Evolutionary conservation across 2,329 filamentous ascomycete genomes (phyloP).

Genomic region (Dissoconium aciculare): DNA sequence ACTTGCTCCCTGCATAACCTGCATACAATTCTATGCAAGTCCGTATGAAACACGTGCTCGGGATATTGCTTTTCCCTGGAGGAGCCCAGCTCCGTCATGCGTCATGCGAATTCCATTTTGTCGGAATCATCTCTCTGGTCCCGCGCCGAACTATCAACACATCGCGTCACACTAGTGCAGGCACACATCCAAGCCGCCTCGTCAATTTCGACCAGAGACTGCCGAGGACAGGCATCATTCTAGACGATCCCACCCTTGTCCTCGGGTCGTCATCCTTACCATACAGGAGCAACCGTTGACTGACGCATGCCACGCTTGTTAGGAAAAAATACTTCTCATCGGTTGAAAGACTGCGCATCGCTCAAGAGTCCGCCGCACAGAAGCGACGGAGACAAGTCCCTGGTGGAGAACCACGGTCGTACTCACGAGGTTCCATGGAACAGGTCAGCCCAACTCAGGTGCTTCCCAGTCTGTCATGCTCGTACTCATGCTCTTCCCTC

Average conservation of each 20-base stretch:
- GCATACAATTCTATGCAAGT: constrained; percentile 6
- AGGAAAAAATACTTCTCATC: constrained; percentile 57
- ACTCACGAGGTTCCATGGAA: constrained; percentile 19
- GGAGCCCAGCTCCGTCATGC: too few species aligned
- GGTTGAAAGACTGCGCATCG: constrained; percentile 53
- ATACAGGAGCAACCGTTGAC: too few species aligned
- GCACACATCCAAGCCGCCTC: too few species aligned
- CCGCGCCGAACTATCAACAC: too few species aligned
- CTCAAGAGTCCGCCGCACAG: constrained; percentile 32
- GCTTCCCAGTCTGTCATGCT: constrained; percentile 7
- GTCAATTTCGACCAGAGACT: too few species aligned
- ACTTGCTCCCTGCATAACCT: constrained; percentile 2
- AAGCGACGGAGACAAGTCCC: constrained; percentile 15
- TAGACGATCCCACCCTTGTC: too few species aligned
- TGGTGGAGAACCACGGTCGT: constrained; percentile 9
- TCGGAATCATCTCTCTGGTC: too few species aligned
- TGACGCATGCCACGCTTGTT: too few species aligned
- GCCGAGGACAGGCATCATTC: too few species aligned
- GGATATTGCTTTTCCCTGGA: constrained; percentile 1
- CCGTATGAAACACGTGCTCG: constrained; percentile 3
- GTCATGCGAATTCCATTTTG: too few species aligned
- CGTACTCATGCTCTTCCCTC: constrained; percentile 4
- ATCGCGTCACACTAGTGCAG: too few species aligned
- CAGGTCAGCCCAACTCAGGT: constrained; percentile 13
- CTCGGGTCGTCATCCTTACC: constrained; percentile 11